Base-by-base conservation (phyloP, 2,329 filamentous ascomycete species). In the Trichoderma hamatum region DNA sequence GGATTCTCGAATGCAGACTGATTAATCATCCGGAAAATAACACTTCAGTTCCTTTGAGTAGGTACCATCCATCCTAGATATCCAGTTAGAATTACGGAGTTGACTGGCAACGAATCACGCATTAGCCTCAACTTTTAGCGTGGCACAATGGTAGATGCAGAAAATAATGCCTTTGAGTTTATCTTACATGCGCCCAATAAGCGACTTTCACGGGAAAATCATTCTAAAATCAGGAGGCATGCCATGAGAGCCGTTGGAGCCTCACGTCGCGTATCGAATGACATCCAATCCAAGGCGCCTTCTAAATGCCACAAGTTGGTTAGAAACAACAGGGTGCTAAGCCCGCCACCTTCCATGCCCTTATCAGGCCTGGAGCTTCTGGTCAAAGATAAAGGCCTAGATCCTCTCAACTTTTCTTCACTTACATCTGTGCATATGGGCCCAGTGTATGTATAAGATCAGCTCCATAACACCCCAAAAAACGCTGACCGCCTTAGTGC, bases 351-450 rank as follows among this genome's bases (percentile, higher is more conserved):
- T 24, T 28, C 59, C 10, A 51, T 62, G 43, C 43, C 59, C 13
- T 28, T 62, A 32, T 62, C 43, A 14, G 43, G 59, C 19, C 43
- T 62, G 13, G 59, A 62, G 3, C 26, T 51, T 5, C 26, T 62
- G 1, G 43, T 62, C 13, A 62, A 51, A 51, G 59, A 62, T 51
- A n/a, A 24, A 14, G 59, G 59, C 11, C 16, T 51, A 7, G 43
- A 36, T 34, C 30, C 43, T 11, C 9, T 63, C 1, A 30, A 36
- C 16, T 30, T 63, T 10, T 63, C 46, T 24, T 52, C 60, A n/a
- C 43, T 63, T 30, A 63, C 46, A 26, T 36, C 60, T 52, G 60
- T 63, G 21, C 60, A 63, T 13, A 26, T 63, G 32, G 43, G 30
- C 16, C 43, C 60, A 16, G 32, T 36, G 60, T 63, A 63, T 24